phyloP scores from a whole-genome alignment of 2,329 filamentous ascomycete genomes.

The Cladophialophora psammophila region DNA sequence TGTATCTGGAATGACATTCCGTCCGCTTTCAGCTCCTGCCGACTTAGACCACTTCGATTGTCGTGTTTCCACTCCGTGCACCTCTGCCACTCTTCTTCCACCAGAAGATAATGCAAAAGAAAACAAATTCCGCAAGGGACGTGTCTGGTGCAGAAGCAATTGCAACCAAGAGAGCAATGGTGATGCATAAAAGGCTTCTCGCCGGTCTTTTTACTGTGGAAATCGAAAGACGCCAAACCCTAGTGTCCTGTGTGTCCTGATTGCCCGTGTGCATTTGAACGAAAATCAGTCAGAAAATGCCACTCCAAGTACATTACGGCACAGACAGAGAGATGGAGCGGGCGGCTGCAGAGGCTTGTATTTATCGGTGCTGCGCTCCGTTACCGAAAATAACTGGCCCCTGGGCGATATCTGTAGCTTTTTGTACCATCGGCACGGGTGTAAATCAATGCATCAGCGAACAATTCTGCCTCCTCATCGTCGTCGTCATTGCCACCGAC shows the following conservation, averaged over 20 bases:
- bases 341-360: background rate
- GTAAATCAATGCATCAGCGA: conserved; percentile 8
- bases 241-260: conserved; percentile 22
- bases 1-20: background rate
- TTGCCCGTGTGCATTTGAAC: conserved; percentile 14
- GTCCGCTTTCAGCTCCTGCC: background rate
- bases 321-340: background rate
- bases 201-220: background rate
- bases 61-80: background rate
- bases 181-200: background rate
- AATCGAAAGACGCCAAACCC: conserved; percentile 2
- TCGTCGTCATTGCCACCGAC: conserved; percentile 8
- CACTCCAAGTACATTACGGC: conserved; percentile 20
- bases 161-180: background rate
- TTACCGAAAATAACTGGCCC: background rate
- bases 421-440: conserved; percentile 20
- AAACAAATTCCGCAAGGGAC: background rate
- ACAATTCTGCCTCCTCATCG: conserved; percentile 20
- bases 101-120: conserved; percentile 1
- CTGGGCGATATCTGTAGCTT: conserved; percentile 1
- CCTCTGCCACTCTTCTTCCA: background rate
- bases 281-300: conserved; percentile 6
- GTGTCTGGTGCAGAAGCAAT: background rate
- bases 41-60: background rate
- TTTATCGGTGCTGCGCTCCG: background rate